Conservation (phyloP, 257 asterid genomes). For the Salvia miltiorrhiza region DNA sequence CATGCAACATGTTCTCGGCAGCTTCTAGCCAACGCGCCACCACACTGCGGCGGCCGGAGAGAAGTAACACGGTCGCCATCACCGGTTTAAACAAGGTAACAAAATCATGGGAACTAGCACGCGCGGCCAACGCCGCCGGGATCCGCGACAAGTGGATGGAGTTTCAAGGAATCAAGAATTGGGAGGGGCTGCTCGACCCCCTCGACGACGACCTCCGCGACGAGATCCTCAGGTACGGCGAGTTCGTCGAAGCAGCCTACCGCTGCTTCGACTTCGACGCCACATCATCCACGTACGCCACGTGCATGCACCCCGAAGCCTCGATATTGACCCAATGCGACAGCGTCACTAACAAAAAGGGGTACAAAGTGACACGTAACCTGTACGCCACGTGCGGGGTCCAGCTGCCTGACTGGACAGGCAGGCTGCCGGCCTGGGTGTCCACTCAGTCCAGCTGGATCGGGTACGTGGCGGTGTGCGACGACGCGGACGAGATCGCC, state of each 20-base stretch:
- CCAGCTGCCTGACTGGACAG: slow-evolving; percentile 54
- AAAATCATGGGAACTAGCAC: not conserved
- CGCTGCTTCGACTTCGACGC: slow-evolving; percentile 70
- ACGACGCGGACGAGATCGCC: slow-evolving; percentile 52
- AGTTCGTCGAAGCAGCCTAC: slow-evolving; percentile 83
- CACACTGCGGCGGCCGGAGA: not conserved
- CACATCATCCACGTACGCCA: slow-evolving; percentile 49
- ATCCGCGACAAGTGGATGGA: slow-evolving; percentile 67
- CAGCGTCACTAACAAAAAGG: slow-evolving; percentile 4
- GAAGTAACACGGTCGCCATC: not conserved
- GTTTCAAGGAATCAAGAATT: slow-evolving; percentile 78
- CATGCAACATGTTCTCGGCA: slow-evolving; percentile 15
- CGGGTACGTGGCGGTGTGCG: slow-evolving; percentile 88
- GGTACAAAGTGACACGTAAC: slow-evolving; percentile 45
- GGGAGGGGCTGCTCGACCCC: slow-evolving; percentile 94
- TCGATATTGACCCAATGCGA: slow-evolving; percentile 44
- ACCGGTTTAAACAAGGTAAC: not conserved
- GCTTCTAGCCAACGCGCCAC: slow-evolving; percentile 6
- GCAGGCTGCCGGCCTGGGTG: slow-evolving; percentile 33
- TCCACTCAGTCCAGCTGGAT: slow-evolving; percentile 68
- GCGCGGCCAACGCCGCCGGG: not conserved
- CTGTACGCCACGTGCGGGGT: slow-evolving; percentile 70
- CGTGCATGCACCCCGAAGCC: slow-evolving; percentile 31
- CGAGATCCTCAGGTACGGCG: slow-evolving; percentile 78
- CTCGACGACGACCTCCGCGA: slow-evolving; percentile 63